Percentiles rank a stretch among this genome's conserved stretches.
These are phyloP conservation scores for Darksidea phi DNA, from an alignment of 495 filamentous ascomycete species.

Conservation along the genomic window DNA sequence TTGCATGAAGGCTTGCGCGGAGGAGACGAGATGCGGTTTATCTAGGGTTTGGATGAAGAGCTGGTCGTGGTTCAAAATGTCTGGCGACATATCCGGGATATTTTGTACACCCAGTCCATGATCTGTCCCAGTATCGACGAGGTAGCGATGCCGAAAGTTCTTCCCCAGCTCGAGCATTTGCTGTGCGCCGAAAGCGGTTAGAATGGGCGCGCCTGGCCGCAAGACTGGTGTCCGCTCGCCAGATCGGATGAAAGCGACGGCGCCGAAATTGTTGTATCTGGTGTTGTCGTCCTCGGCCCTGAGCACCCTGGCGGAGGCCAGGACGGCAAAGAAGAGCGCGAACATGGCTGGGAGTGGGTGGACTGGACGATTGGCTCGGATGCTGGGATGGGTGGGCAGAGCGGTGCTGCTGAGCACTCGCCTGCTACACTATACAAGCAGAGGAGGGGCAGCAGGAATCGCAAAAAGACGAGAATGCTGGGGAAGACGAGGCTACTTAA, in stretches of 20 bases:
- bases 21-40: slow-evolving; percentile 54
- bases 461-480: slow-evolving; percentile 1
- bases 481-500: background rate
- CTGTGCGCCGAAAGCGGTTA: slow-evolving; percentile 70
- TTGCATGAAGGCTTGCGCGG: slow-evolving; percentile 75
- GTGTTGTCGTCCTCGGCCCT: slow-evolving; percentile 25
- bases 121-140: slow-evolving; percentile 31
- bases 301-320: slow-evolving; percentile 31
- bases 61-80: slow-evolving; percentile 50
- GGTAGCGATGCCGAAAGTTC: slow-evolving; percentile 53
- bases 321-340: slow-evolving; percentile 32
- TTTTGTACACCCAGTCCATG: slow-evolving; percentile 41
- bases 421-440: background rate
- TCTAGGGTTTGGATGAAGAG: slow-evolving; percentile 50
- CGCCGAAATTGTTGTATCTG: slow-evolving; percentile 57
- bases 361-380: background rate
- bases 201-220: slow-evolving; percentile 47
- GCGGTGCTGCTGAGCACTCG: background rate
- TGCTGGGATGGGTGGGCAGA: background rate
- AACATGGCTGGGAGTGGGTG: slow-evolving; percentile 33
- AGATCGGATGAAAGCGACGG: slow-evolving; percentile 70
- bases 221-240: slow-evolving; percentile 69
- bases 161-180: slow-evolving; percentile 62
- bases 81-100: slow-evolving; percentile 48
- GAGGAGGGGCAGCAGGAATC: slow-evolving; percentile 15